Percentiles rank a stretch among this genome's conserved stretches.
Conservation (phyloP, 805 yeast species). For the Lipomyces spencermartinsiae region DNA sequence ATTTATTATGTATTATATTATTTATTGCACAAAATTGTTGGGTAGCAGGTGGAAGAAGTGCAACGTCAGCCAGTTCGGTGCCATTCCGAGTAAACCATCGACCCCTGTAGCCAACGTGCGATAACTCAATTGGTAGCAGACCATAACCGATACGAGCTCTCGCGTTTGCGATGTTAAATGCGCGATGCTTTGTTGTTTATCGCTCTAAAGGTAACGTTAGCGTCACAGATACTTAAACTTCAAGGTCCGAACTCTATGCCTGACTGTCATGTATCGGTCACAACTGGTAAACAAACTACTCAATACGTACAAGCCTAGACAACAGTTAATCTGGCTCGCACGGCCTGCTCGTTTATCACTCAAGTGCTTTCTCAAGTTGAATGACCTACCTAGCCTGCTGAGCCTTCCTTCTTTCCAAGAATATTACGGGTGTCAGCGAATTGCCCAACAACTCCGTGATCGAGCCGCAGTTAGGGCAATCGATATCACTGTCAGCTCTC, state of each 20-base stretch:
- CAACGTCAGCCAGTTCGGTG: no score
- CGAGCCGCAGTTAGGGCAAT: constrained; percentile 4
- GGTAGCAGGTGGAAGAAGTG: neutral
- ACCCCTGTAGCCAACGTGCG: no score
- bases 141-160: neutral
- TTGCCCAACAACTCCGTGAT: neutral
- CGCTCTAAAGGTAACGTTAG: neutral
- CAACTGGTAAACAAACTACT: neutral
- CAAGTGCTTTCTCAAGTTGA: neutral
- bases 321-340: neutral
- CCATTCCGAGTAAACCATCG: no score
- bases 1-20: neutral
- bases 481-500: neutral
- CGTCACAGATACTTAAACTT: neutral
- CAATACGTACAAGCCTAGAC: neutral
- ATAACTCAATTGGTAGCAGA: neutral
- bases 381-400: neutral
- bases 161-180: neutral
- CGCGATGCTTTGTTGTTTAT: neutral
- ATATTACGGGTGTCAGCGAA: neutral
- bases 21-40: neutral
- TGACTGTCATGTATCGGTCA: neutral
- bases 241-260: neutral
- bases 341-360: neutral
- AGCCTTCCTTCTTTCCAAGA: neutral